Conservation (phyloP, 768 basidiomycete species). For the Serpula lacrymans region DNA sequence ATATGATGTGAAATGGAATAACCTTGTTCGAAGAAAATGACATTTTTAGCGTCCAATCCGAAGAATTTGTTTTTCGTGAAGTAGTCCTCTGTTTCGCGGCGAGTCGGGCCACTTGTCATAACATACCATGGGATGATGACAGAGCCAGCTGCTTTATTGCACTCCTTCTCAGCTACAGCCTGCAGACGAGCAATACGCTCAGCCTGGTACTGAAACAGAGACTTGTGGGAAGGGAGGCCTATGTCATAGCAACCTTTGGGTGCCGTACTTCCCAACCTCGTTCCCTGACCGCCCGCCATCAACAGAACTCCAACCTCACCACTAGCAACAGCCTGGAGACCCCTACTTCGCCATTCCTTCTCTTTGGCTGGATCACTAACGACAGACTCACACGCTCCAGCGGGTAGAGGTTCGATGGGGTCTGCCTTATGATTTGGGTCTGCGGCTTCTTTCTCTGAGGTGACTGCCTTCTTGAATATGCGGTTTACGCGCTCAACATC, state of each 20-base stretch:
- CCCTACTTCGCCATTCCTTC: slow-evolving; percentile 70
- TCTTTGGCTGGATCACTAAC: slow-evolving; percentile 52
- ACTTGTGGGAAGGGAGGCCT: slow-evolving; percentile 87
- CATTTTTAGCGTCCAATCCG: slow-evolving; percentile 73
- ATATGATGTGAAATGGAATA: slow-evolving; percentile 14
- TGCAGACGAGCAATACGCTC: slow-evolving; percentile 89
- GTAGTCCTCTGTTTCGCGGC: slow-evolving; percentile 80
- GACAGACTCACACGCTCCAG: slow-evolving; percentile 65
- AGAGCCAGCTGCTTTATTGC: slow-evolving; percentile 48
- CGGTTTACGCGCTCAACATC: slow-evolving; percentile 91
- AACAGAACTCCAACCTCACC: slow-evolving; percentile 92
- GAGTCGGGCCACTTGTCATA: slow-evolving; percentile 98
- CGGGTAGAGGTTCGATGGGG: slow-evolving; percentile 78
- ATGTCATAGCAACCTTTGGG: slow-evolving; percentile 99
- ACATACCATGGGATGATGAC: slow-evolving; percentile 95
- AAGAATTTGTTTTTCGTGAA: slow-evolving; percentile 78
- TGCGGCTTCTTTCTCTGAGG: slow-evolving; percentile 53
- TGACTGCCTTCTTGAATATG: slow-evolving; percentile 75
- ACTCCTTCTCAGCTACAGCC: slow-evolving; percentile 60
- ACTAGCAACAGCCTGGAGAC: slow-evolving; percentile 75
- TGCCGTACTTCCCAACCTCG: slow-evolving; percentile 83
- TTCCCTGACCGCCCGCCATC: slow-evolving; percentile 98
- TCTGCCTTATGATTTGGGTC: slow-evolving; percentile 40
- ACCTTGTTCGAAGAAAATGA: slow-evolving; percentile 98
- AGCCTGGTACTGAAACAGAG: slow-evolving; percentile 96